Evolutionary conservation across 352 stramenopile genomes (phyloP).

Genomic region (Phytophthora palmivora): DNA sequence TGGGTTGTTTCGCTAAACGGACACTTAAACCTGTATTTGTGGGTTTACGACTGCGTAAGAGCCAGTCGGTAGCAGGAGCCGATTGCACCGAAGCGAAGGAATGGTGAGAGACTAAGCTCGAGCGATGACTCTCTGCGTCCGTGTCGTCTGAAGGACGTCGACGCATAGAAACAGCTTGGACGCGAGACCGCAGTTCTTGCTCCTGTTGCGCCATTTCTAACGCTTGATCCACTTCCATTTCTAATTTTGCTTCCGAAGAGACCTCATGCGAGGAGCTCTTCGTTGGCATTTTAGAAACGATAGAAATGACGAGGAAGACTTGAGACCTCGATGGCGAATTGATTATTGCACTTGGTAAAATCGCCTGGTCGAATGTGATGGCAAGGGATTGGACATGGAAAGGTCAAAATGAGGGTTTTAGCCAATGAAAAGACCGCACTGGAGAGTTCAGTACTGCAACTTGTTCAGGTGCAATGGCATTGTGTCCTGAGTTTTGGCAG

Average conservation of each 20-base stretch:
- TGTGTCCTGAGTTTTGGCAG: too few species aligned
- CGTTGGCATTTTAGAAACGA: constrained; percentile 18
- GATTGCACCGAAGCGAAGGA: constrained; percentile 44
- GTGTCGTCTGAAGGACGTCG: constrained; percentile 47
- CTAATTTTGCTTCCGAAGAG: constrained; percentile 6
- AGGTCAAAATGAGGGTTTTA: too few species aligned
- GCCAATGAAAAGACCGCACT: too few species aligned
- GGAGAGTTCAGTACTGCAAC: too few species aligned
- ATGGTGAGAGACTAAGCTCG: constrained; percentile 51
- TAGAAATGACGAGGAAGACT: not conserved
- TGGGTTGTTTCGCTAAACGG: constrained; percentile 46
- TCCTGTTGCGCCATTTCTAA: constrained; percentile 30
- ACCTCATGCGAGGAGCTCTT: constrained; percentile 1
- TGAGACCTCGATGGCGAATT: too few species aligned
- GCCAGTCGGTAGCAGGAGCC: constrained; percentile 28
- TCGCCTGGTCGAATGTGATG: too few species aligned
- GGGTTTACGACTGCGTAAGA: constrained; percentile 21
- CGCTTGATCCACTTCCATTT: constrained; percentile 20
- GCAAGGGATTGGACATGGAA: too few species aligned
- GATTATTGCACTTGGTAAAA: too few species aligned
- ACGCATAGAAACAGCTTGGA: constrained; percentile 55
- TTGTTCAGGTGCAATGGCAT: too few species aligned
- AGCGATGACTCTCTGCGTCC: constrained; percentile 36
- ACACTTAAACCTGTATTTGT: constrained; percentile 5
- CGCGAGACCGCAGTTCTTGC: constrained; percentile 45